Evolutionary conservation across 177 flowering plant genomes (phyloP).

Genomic region (Vitis hybrid): DNA sequence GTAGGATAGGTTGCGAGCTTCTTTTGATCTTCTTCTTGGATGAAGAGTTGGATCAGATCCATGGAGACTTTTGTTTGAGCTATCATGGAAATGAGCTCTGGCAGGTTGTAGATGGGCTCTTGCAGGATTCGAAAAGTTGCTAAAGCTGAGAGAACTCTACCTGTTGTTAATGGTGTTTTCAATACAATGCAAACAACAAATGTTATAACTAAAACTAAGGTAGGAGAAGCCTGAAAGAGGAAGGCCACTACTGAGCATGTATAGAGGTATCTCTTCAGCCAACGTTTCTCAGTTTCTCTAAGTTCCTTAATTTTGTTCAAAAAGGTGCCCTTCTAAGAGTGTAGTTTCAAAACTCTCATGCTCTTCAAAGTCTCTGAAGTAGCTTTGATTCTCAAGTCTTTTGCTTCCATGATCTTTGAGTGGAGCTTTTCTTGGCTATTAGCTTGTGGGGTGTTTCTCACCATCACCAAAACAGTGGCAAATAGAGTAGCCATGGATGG

Average conservation of each 20-base stretch:
- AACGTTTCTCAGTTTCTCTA: conserved; percentile 56
- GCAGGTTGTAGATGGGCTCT: conserved; percentile 73
- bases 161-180: conserved; percentile 61
- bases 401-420: conserved; percentile 78
- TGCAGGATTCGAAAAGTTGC: conserved; percentile 81
- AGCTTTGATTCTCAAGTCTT: conserved; percentile 74
- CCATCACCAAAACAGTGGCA: conserved; percentile 61
- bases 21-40: too few species aligned
- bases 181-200: conserved; percentile 71
- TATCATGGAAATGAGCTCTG: too few species aligned
- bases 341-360: conserved; percentile 79
- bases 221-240: conserved; percentile 90
- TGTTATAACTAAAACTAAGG: conserved; percentile 68
- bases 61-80: too few species aligned
- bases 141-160: conserved; percentile 67
- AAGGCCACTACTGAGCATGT: conserved; percentile 67
- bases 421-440: conserved; percentile 58
- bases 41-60: too few species aligned
- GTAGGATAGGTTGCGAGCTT: too few species aligned
- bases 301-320: conserved; percentile 50
- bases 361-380: conserved; percentile 74
- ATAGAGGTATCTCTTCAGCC: conserved; percentile 68
- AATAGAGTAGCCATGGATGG: conserved; percentile 63
- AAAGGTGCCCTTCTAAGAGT: conserved; percentile 72
- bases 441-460: conserved; percentile 74